A percentile compares a stretch with the other conserved stretches of the same genome.
These are phyloP conservation scores for Colletotrichum sp. DNA, from an alignment of 2,329 filamentous ascomycete species.

Conservation along the genomic window DNA sequence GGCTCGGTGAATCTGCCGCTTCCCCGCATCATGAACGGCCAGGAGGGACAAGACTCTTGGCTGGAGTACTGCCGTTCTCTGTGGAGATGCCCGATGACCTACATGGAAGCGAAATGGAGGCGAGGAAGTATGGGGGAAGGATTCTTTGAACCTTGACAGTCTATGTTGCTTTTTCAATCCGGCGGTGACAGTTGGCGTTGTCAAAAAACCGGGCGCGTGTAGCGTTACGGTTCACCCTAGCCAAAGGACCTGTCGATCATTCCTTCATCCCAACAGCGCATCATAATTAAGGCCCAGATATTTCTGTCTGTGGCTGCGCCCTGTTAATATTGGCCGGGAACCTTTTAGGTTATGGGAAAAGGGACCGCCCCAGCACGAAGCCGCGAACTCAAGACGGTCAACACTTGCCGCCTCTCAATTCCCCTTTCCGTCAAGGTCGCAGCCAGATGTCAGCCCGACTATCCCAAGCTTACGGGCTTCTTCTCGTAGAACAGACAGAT, in stretches of 20 bases:
- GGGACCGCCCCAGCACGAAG: neutral
- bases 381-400: neutral
- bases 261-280: neutral
- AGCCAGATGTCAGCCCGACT: neutral
- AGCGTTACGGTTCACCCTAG: neutral
- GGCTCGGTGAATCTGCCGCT: neutral
- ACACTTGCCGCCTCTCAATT: neutral
- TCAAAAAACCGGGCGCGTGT: neutral
- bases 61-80: neutral
- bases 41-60: neutral
- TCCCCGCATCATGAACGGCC: neutral
- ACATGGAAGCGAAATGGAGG: neutral
- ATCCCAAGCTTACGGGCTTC: neutral
- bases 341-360: neutral
- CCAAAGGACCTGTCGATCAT: constrained; percentile 7
- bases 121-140: neutral
- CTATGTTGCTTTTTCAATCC: neutral
- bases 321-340: neutral
- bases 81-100: neutral
- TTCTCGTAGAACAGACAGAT: neutral
- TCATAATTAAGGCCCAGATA: neutral
- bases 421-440: neutral
- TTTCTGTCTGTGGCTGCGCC: neutral
- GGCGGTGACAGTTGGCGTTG: neutral
- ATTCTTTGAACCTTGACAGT: neutral